Percentiles rank a stretch among this genome's conserved stretches.
phyloP scores from a whole-genome alignment of 2,329 filamentous ascomycete species.

The Diaporthe aspalathi region DNA sequence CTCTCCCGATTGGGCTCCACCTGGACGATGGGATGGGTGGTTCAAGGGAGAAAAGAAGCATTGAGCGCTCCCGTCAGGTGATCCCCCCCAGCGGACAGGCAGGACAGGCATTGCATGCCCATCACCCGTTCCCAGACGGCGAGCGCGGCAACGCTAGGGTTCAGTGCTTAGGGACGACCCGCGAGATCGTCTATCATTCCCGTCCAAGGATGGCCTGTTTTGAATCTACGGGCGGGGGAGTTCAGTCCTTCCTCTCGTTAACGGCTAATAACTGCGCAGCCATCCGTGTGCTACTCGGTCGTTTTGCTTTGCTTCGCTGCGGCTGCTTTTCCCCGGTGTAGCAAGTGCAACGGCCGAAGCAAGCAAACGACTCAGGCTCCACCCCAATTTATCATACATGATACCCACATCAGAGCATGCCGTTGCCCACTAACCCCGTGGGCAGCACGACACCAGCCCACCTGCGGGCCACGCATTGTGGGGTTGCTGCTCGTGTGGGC shows the following conservation, averaged over 20 bases:
- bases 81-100: not conserved
- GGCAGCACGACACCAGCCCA: conserved; percentile 10
- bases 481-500: conserved; percentile 10
- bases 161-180: conserved; percentile 25
- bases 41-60: conserved; percentile 16
- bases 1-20: not conserved
- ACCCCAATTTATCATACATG: conserved; percentile 6
- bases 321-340: not conserved
- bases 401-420: conserved; percentile 1
- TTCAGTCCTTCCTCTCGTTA: conserved; percentile 4
- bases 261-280: conserved; percentile 37
- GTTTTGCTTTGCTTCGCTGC: not conserved
- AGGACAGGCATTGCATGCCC: conserved; percentile 26
- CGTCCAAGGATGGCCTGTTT: conserved; percentile 39
- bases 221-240: not conserved
- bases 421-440: conserved; percentile 26
- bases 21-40: not conserved
- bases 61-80: conserved; percentile 12
- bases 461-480: conserved; percentile 25
- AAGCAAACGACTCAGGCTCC: not conserved
- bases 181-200: conserved; percentile 32
- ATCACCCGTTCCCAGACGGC: conserved; percentile 21
- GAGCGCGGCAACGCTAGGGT: conserved; percentile 34
- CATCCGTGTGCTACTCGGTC: not conserved
- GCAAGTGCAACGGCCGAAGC: conserved; percentile 19